Evolutionary conservation across 441 rosid genomes (phyloP), one percentile per base, ranked within the genome.

Genomic region (Kokia cookei): DNA sequence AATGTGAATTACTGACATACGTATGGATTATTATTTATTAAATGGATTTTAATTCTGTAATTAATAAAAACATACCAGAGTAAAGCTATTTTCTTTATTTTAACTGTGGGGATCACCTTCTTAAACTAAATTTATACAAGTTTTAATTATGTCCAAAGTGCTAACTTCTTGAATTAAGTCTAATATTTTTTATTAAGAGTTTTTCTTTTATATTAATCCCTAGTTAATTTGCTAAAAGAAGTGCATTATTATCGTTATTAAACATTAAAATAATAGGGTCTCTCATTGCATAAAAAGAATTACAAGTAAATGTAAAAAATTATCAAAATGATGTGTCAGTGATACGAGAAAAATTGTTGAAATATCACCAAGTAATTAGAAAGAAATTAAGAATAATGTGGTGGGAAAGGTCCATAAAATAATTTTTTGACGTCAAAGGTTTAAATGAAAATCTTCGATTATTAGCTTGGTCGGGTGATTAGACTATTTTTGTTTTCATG

Each of bases 341-440:
- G 4, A 32, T 32, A 32, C 0, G 8, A 1, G 8, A 42, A 42
- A 42, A 42, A 43, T 0, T 2, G 1, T 43, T 11, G 10, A 12
- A 45, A 32, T 32, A 32, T 32, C 5, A 32, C 10, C 10, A 45
- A 45, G 10, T 3, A 45, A 2, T 74, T 54, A 26, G 54, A 74
- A 11, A 53, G 42, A 65, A 15, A 32, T 5, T 0, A 32, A 4
- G 4, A 32, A 32, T 32, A 4, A 32, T 4, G 6, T 32, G 6
- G 0, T 0, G 5, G 0, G 1, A 32, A 32, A 4, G 4, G 0
- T 1, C 0, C 1, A 5, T 32, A 32, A 32, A 32, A 32, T 32
- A 32, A 32, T 1, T 32, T 32, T 0, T 32, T 1, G 4, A 32
- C 37, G 5, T 32, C 1, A 32, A 32, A 32, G 1, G 5, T 32